phyloP scores from a whole-genome alignment of 768 basidiomycete species.

The Podaxis sp. region DNA sequence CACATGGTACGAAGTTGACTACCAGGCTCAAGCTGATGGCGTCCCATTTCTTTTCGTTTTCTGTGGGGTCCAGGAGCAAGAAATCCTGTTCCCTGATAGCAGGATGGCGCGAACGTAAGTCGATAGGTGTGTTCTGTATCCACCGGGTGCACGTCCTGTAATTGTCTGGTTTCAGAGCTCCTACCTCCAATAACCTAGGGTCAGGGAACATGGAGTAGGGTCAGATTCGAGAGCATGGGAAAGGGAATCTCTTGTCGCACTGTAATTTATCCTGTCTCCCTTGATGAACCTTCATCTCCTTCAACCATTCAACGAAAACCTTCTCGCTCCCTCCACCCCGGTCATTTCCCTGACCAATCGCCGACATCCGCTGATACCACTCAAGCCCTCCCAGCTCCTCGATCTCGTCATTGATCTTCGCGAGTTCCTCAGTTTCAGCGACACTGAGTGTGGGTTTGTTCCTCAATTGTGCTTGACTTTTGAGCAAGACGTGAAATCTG shows the following conservation, averaged over 20 bases:
- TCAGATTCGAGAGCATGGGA: not conserved
- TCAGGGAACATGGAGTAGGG: not conserved
- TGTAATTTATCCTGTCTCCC: conserved; percentile 31
- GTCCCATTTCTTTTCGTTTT: conserved; percentile 66
- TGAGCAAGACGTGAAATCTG: conserved; percentile 77
- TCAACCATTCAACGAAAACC: conserved; percentile 75
- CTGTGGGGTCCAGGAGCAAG: conserved; percentile 53
- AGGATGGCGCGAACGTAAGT: conserved; percentile 82
- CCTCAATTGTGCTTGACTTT: conserved; percentile 59
- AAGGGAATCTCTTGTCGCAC: conserved; percentile 27
- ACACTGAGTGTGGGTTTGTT: conserved; percentile 21
- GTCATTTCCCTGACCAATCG: conserved; percentile 74
- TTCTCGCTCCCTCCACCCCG: conserved; percentile 90
- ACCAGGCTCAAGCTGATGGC: conserved; percentile 85
- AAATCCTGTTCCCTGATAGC: conserved; percentile 87
- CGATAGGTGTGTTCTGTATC: conserved; percentile 77
- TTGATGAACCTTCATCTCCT: conserved; percentile 43
- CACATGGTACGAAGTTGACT: conserved; percentile 82
- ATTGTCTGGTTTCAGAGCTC: conserved; percentile 85
- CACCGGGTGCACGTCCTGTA: conserved; percentile 65
- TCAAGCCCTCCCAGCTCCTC: conserved; percentile 74
- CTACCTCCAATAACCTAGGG: conserved; percentile 82
- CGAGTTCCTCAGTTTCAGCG: conserved; percentile 35
- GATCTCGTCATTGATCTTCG: conserved; percentile 61
- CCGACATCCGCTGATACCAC: conserved; percentile 82